These are phyloP conservation scores for Cercospora citrullina DNA, from an alignment of 2,329 filamentous ascomycete genomes.

Conservation along the genomic window DNA sequence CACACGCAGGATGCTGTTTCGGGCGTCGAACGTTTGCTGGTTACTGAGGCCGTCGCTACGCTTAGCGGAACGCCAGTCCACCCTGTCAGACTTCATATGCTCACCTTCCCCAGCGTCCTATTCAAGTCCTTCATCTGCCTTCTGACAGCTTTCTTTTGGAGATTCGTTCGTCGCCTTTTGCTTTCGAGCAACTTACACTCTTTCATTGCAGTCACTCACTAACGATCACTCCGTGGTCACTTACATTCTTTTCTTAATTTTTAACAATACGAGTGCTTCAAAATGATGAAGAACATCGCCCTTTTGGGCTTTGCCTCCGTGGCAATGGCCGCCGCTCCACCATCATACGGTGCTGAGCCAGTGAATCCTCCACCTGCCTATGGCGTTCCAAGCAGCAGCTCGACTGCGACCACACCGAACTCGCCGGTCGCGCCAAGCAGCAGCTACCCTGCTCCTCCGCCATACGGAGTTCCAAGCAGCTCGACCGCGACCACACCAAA, in stretches of 20 bases:
- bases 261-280: constrained; percentile 12
- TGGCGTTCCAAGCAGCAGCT: background rate
- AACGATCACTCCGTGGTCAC: background rate
- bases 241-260: constrained; percentile 15
- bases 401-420: background rate
- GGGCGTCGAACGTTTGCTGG: constrained; percentile 1
- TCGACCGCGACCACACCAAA: background rate
- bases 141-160: constrained; percentile 13
- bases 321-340: constrained; percentile 17
- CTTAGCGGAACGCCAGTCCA: background rate
- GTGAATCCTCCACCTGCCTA: background rate
- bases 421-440: background rate
- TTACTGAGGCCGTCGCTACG: constrained; percentile 4
- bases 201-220: constrained; percentile 13
- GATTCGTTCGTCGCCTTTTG: constrained; percentile 10
- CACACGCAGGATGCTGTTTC: constrained; percentile 5
- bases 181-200: constrained; percentile 16
- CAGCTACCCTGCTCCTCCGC: background rate
- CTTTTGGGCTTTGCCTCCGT: constrained; percentile 22
- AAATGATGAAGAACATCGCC: constrained; percentile 23
- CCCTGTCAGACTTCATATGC: constrained; percentile 16
- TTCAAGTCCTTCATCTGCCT: constrained; percentile 13
- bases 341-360: background rate
- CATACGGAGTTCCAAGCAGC: background rate
- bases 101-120: background rate